Evolutionary conservation across 2,329 filamentous ascomycete species (phyloP), one percentile per base, ranked within the genome.

Genomic region (Xylariaceae sp.): DNA sequence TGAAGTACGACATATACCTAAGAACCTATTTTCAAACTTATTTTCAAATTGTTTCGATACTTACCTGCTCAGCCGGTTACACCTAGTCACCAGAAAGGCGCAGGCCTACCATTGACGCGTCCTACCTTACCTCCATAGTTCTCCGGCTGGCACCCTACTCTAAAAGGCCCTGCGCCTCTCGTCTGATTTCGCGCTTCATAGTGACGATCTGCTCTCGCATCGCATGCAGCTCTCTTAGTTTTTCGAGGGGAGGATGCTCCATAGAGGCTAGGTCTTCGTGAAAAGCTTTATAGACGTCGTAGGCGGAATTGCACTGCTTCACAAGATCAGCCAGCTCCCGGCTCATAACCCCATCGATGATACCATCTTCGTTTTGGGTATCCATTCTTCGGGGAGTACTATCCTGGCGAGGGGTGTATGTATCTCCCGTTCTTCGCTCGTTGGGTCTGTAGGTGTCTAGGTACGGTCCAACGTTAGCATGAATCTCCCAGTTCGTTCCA

Each of bases 391-490:
- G 33, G 7, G 41, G 45, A 6, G 40, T 43, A 13, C 23, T 15
- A 20, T 23, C 24, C 7, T 24, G 24, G 10, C 42, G 32, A 5
- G 44, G 36, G 18, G 45, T 47, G 16, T 50, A 50, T 26, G 49
- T 44, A 27, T 56, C 44, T 6, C 27, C 8, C 6, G 18, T 21
- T 4, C 33, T 8, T 20, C 49, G 36, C 6, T 15, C 10, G 10
- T 40, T 18, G 30, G 56, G 56, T 4, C 56, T 49, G 41, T 59
- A 59, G 15, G 53, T 59, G 20, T 56, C 53, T 53, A 53, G 10
- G 29, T 53, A 59, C 15, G 56, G 56, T 6, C 56, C 56, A 10
- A 59, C 53, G 20, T 59, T 59, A 53, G 56, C 56, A 44, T 56
- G 18, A 15, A 39, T 7, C 21, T 53, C 30, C 56, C 53, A 59